Conservation (phyloP, 2,329 filamentous ascomycete species). For the Colletotrichum coccodes region DNA sequence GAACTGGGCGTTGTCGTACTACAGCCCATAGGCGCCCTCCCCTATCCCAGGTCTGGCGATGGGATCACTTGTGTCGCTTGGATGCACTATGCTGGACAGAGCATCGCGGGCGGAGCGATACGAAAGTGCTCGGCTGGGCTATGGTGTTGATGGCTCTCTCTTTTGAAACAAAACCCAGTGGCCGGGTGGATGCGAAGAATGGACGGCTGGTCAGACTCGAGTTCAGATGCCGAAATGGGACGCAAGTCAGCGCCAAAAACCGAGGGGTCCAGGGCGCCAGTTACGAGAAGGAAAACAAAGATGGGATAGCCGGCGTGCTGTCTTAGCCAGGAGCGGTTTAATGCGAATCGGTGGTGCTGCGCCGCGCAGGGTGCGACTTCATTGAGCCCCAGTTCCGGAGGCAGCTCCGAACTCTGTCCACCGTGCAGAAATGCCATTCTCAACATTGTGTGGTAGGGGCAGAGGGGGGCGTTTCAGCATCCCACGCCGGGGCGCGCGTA, state of each 20-base stretch:
- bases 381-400: conserved; percentile 28
- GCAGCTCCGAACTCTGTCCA: conserved; percentile 25
- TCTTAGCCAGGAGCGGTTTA: conserved; percentile 11
- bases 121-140: not conserved
- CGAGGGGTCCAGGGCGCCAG: not conserved
- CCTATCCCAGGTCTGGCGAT: not conserved
- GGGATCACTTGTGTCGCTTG: conserved; percentile 1
- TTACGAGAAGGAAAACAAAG: not conserved
- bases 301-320: not conserved
- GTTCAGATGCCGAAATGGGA: conserved; percentile 3
- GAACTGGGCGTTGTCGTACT: not conserved
- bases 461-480: conserved; percentile 6
- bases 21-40: not conserved
- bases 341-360: conserved; percentile 9
- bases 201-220: not conserved
- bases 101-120: conserved; percentile 3
- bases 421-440: conserved; percentile 29
- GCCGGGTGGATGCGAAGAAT: not conserved
- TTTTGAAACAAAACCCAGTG: not conserved
- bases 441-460: conserved; percentile 21
- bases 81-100: conserved; percentile 8
- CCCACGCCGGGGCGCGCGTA: conserved; percentile 17
- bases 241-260: not conserved
- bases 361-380: conserved; percentile 17
- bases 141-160: not conserved